Evolutionary conservation across 2,329 filamentous ascomycete species (phyloP).

Genomic region (Penicillium vulpinum): DNA sequence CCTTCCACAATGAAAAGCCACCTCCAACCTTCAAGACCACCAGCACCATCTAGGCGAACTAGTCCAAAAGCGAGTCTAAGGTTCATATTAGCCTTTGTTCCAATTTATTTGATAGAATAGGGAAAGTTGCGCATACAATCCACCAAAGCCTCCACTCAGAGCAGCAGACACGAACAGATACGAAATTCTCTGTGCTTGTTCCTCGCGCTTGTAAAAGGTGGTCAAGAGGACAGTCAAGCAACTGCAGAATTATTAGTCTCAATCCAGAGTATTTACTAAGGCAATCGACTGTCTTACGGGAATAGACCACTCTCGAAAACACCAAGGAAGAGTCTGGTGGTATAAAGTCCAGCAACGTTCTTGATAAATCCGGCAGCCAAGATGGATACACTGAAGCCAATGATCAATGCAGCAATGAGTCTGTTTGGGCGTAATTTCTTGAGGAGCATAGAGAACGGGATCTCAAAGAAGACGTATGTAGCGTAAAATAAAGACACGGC

Average conservation of each 20-base stretch:
- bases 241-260: slow-evolving; percentile 2
- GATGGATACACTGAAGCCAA: slow-evolving; percentile 43
- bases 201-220: slow-evolving; percentile 24
- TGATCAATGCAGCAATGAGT: slow-evolving; percentile 26
- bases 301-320: slow-evolving; percentile 22
- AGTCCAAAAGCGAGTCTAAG: slow-evolving; percentile 30
- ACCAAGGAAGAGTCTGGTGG: slow-evolving; percentile 25
- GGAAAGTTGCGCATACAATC: slow-evolving; percentile 11
- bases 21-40: slow-evolving; percentile 43
- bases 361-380: slow-evolving; percentile 43
- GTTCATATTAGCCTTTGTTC: not conserved
- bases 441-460: slow-evolving; percentile 42
- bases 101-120: not conserved
- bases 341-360: slow-evolving; percentile 31
- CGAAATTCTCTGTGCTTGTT: slow-evolving; percentile 25
- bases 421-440: slow-evolving; percentile 39
- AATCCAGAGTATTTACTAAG: not conserved
- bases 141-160: slow-evolving; percentile 24
- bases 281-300: not conserved
- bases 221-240: slow-evolving; percentile 24
- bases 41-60: slow-evolving; percentile 43
- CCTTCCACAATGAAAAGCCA: slow-evolving; percentile 51
- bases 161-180: slow-evolving; percentile 25
- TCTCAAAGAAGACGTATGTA: slow-evolving; percentile 47
- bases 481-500: slow-evolving; percentile 47